phyloP scores from a whole-genome alignment of 1,284 basidiomycete genomes.

The Stygiomarasmius scandens region DNA sequence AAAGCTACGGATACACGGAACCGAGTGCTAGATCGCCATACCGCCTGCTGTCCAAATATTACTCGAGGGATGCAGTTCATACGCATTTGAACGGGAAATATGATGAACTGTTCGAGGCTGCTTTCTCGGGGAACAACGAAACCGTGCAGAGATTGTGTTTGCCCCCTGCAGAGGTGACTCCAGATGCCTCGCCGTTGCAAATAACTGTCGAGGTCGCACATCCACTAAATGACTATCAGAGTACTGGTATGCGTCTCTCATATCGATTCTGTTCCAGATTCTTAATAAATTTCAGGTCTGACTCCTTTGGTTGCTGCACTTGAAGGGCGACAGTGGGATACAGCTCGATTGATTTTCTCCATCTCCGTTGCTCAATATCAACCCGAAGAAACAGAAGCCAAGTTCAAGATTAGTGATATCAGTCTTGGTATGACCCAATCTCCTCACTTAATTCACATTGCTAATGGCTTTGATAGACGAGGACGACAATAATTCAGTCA shows the following conservation, averaged over 20 bases:
- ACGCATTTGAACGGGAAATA: conserved; percentile 7
- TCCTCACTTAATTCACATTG: too few species aligned
- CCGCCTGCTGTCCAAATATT: neutral
- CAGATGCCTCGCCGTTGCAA: neutral
- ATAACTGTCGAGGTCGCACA: conserved; percentile 40
- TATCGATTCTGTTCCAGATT: neutral
- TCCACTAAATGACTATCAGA: conserved; percentile 16
- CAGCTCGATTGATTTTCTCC: conserved; percentile 53
- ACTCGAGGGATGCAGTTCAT: neutral
- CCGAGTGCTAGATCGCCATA: neutral
- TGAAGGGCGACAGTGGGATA: conserved; percentile 50
- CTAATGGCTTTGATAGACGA: too few species aligned
- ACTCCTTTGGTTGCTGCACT: conserved; percentile 54
- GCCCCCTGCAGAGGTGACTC: neutral
- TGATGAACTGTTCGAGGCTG: conserved; percentile 12
- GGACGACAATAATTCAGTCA: conserved; percentile 30
- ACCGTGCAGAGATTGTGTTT: conserved; percentile 12
- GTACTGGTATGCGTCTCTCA: conserved; percentile 17
- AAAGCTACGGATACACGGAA: neutral
- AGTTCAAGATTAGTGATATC: conserved; percentile 36
- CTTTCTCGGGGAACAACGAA: conserved; percentile 13
- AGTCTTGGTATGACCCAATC: conserved; percentile 32
- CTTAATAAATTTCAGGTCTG: conserved; percentile 31
- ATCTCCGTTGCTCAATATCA: conserved; percentile 57
- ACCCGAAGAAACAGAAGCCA: conserved; percentile 34